Evolutionary conservation across 2,329 filamentous ascomycete genomes (phyloP), one percentile per base, ranked within the genome.

Genomic region (Aspergillus sp.): DNA sequence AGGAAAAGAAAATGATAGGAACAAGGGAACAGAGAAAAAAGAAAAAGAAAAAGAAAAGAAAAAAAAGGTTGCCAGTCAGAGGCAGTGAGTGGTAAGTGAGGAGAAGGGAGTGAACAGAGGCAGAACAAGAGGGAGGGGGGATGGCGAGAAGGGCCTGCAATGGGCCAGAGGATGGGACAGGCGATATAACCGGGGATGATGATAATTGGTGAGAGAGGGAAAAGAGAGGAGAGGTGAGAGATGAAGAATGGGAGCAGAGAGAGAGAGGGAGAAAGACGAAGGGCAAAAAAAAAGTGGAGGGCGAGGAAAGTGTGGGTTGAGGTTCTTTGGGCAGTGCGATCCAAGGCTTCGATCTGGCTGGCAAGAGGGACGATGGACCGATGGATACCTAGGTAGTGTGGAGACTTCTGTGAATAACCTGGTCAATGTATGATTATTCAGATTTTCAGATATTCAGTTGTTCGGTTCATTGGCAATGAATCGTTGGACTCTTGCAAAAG

Each of bases 241-340:
- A 49, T 42, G 50, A 52, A 42, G 52, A 55, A 59, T 42, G 52
- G 26, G 51, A 54, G 39, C 56, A 50, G 47, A 54, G 42, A 31
- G 56, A 50, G 31, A 56, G 36, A 54, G 29, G 36, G 47, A 52
- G 42, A 31, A 57, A 50, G n/a, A 16, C 49, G 36, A 26, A 47
- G 14, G 36, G 24, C 39, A 36, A 31, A 47, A 53, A 31, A 31
- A 47, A 53, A 50, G 42, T 18, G 53, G 26, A 39, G 46, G 52
- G 24, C 14, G 39, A 49, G 16, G 50, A 47, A 55, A 47, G 36
- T 24, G 50, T 55, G 54, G 49, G 54, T 45, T 31, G 51, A 49
- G 49, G 45, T 47, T 47, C 45, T 47, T 47, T 47, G 45, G 45
- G 45, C 45, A 47, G 45, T 47, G 22, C 45, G 45, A 47, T 47